A percentile compares a stretch with the other conserved stretches of the same genome.
Evolutionary conservation across 2,329 filamentous ascomycete genomes (phyloP).

Genomic region (Malbranchea zuffiana): DNA sequence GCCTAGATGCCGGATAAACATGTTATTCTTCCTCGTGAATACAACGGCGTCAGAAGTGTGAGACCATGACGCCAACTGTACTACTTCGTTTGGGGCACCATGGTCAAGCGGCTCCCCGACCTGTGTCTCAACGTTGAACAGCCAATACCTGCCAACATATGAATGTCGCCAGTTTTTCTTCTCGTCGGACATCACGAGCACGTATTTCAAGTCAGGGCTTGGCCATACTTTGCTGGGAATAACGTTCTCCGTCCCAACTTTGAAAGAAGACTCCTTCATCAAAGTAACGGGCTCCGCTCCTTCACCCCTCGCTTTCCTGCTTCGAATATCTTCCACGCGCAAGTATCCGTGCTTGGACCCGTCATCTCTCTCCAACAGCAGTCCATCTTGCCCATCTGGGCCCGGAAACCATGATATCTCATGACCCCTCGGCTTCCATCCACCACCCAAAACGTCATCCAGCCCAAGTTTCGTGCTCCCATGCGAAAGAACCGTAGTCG

Average conservation of each 20-base stretch:
- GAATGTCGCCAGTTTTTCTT: conserved; percentile 84
- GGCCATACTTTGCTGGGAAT: conserved; percentile 56
- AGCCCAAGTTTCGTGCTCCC: conserved; percentile 21
- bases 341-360: conserved; percentile 50
- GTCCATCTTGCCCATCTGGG: conserved; percentile 54
- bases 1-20: conserved; percentile 63
- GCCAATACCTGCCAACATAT: conserved; percentile 74
- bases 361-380: conserved; percentile 61
- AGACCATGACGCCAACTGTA: conserved; percentile 85
- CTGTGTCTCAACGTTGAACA: conserved; percentile 80
- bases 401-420: conserved; percentile 39
- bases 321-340: conserved; percentile 74
- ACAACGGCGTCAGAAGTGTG: conserved; percentile 75
- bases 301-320: conserved; percentile 34
- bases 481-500: neutral
- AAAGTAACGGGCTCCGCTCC: conserved; percentile 44
- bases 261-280: conserved; percentile 59
- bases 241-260: conserved; percentile 46
- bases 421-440: conserved; percentile 27
- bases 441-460: conserved; percentile 21
- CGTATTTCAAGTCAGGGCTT: conserved; percentile 73
- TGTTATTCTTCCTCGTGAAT: conserved; percentile 85
- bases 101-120: conserved; percentile 67
- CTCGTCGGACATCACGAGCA: conserved; percentile 64
- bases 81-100: conserved; percentile 48